Conservation (phyloP, 1,139 yeast species). For the Yamadazyma blattariae region DNA sequence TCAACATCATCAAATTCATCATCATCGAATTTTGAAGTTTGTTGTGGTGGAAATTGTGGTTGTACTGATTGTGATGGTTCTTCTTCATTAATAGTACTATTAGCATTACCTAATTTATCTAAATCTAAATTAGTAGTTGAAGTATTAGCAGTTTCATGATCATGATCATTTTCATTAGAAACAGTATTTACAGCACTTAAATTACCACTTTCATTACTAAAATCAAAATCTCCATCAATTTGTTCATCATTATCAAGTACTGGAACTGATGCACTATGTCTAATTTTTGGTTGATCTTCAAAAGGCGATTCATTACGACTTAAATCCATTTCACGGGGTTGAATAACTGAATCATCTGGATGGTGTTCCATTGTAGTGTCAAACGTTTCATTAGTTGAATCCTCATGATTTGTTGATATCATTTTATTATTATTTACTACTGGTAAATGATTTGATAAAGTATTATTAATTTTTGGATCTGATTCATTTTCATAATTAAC, state of each 20-base stretch:
- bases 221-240: constrained; percentile 29
- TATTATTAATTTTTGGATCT: constrained; percentile 15
- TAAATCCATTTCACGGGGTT: constrained; percentile 1
- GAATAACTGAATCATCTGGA: constrained; percentile 1
- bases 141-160: constrained; percentile 16
- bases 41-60: neutral
- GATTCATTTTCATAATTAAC: constrained; percentile 31
- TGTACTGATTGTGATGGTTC: no score
- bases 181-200: constrained; percentile 11
- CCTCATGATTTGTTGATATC: constrained; percentile 6
- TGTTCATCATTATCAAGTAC: constrained; percentile 10
- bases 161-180: constrained; percentile 8
- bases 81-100: neutral
- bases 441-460: constrained; percentile 13
- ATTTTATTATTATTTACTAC: no score
- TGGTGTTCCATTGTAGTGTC: constrained; percentile 8
- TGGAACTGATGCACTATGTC: constrained; percentile 1
- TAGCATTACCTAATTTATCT: neutral
- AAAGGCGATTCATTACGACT: constrained; percentile 11
- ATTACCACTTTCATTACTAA: constrained; percentile 18
- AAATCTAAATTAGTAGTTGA: constrained; percentile 14
- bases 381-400: constrained; percentile 9
- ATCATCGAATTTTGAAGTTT: constrained; percentile 1
- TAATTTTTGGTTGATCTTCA: constrained; percentile 11
- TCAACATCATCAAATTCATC: constrained; percentile 3